These are phyloP conservation scores for Arthroderma uncinatum DNA, from an alignment of 2,329 filamentous ascomycete species.

Conservation along the genomic window DNA sequence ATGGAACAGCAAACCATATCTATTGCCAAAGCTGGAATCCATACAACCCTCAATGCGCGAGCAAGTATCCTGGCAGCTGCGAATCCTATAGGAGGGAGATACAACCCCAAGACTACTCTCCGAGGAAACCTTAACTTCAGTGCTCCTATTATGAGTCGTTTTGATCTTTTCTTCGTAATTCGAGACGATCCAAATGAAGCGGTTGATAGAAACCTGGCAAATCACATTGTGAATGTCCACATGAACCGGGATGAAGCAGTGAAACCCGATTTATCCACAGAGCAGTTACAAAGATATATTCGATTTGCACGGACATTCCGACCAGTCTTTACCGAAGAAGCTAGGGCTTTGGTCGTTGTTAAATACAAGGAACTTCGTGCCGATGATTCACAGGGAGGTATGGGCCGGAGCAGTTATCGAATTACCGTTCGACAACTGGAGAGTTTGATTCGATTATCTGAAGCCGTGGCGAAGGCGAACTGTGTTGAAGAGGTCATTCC, in stretches of 20 bases:
- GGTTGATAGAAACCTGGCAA: slow-evolving; percentile 78
- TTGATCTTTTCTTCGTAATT: slow-evolving; percentile 97
- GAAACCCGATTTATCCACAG: slow-evolving; percentile 85
- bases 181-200: slow-evolving; percentile 92
- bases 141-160: slow-evolving; percentile 97
- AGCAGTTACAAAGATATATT: slow-evolving; percentile 93
- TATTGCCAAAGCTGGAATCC: slow-evolving; percentile 96
- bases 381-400: slow-evolving; percentile 86
- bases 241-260: slow-evolving; percentile 86
- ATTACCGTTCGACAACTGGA: slow-evolving; percentile 96
- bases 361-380: slow-evolving; percentile 92
- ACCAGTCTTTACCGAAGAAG: slow-evolving; percentile 80
- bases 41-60: slow-evolving; percentile 90
- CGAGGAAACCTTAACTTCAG: slow-evolving; percentile 97
- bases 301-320: slow-evolving; percentile 91
- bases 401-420: slow-evolving; percentile 89
- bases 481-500: slow-evolving; percentile 83
- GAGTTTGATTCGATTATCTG: slow-evolving; percentile 85
- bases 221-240: slow-evolving; percentile 91
- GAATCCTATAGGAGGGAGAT: slow-evolving; percentile 85
- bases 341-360: slow-evolving; percentile 71
- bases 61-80: slow-evolving; percentile 93
- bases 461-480: slow-evolving; percentile 97
- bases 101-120: slow-evolving; percentile 90
- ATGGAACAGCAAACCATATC: slow-evolving; percentile 99